Evolutionary conservation across 805 yeast genomes (phyloP).

Genomic region (Yarrowia keelungensis): DNA sequence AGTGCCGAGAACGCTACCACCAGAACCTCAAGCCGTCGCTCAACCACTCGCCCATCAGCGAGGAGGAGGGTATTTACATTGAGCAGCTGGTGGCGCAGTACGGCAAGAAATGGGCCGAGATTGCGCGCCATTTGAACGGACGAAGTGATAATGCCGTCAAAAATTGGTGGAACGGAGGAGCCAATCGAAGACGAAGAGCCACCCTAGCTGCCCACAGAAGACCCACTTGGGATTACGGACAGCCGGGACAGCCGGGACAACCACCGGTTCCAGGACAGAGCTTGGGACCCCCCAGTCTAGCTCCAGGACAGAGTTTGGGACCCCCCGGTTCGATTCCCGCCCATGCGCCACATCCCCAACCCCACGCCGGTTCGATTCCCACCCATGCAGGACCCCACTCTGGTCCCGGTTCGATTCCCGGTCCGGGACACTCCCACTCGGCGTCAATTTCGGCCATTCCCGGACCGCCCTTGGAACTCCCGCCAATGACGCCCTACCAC

Average conservation of each 20-base stretch:
- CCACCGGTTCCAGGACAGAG: background rate
- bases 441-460: too few species aligned
- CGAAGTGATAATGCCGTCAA: slow-evolving; percentile 90
- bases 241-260: background rate
- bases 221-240: slow-evolving; percentile 23
- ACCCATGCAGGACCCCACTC: too few species aligned
- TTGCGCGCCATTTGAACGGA: slow-evolving; percentile 85
- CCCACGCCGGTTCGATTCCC: too few species aligned
- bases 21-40: slow-evolving; percentile 87
- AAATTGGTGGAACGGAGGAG: slow-evolving; percentile 98
- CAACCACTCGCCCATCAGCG: slow-evolving; percentile 80
- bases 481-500: slow-evolving; percentile 9
- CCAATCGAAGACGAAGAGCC: slow-evolving; percentile 69
- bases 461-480: background rate
- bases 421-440: too few species aligned
- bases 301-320: too few species aligned
- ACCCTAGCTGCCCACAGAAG: slow-evolving; percentile 42
- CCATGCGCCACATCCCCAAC: too few species aligned
- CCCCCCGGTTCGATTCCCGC: too few species aligned
- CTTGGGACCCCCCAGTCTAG: too few species aligned
- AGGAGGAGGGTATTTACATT: slow-evolving; percentile 81
- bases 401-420: too few species aligned
- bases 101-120: slow-evolving; percentile 95
- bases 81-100: slow-evolving; percentile 78
- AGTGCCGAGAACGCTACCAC: slow-evolving; percentile 89